These are phyloP conservation scores for Rickenella mellea DNA, from an alignment of 768 basidiomycete species.

Conservation along the genomic window DNA sequence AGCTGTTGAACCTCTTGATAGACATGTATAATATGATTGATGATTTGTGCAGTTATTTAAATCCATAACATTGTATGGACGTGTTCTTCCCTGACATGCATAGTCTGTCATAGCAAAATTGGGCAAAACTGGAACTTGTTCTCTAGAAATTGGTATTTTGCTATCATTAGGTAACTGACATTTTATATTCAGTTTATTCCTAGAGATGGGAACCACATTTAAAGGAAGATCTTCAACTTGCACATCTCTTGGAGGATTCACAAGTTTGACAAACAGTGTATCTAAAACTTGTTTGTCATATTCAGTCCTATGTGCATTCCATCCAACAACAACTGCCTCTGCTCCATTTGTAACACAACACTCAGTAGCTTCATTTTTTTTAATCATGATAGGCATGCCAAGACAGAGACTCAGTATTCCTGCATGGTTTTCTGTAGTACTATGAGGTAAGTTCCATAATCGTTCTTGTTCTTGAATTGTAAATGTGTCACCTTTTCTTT, in stretches of 20 bases:
- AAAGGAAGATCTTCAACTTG: conserved; percentile 17
- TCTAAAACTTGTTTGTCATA: conserved; percentile 13
- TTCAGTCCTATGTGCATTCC: conserved; percentile 11
- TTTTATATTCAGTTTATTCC: conserved; percentile 1
- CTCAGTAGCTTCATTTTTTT: conserved; percentile 23
- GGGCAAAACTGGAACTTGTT: conserved; percentile 17
- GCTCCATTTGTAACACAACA: conserved; percentile 26
- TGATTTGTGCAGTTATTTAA: conserved; percentile 15
- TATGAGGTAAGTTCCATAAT: no score
- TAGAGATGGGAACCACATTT: conserved; percentile 21
- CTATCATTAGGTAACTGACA: conserved; percentile 12
- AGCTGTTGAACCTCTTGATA: conserved; percentile 20
- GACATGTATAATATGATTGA: conserved; percentile 21
- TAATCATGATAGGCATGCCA: conserved; percentile 25
- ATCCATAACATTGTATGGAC: conserved; percentile 19
- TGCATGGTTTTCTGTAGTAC: conserved; percentile 13
- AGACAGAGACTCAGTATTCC: conserved; percentile 19
- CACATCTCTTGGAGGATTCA: conserved; percentile 15
- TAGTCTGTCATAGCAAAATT: conserved; percentile 28
- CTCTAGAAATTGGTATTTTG: conserved; percentile 8
- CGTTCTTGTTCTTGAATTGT: no score
- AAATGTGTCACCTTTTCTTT: no score
- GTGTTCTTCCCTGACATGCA: conserved; percentile 24
- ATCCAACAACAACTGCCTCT: conserved; percentile 19
- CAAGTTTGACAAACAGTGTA: conserved; percentile 20